Base-by-base conservation (phyloP, 2,329 filamentous ascomycete species). In the Massarina eburnea region DNA sequence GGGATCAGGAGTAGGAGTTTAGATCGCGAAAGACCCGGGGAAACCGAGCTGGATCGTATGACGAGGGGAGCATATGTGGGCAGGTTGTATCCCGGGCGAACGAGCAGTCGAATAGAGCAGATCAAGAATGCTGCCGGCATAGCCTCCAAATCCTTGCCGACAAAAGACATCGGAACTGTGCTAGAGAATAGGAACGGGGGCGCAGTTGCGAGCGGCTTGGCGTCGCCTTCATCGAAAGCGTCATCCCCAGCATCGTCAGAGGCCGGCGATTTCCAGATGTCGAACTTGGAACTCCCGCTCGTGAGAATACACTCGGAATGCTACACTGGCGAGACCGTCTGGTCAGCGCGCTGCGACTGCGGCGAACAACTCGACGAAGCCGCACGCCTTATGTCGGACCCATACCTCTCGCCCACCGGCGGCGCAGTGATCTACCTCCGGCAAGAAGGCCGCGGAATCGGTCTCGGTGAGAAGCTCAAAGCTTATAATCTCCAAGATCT, bases 271-370 rank as follows among this genome's bases (percentile, higher is more conserved):
- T 46, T 43, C 2, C 54, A 56, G 22, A 54, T 64, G 7, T 50
- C 61, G 1, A 62, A 67, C 4, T 57, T 65, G 3, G 66, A 70
- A 10, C 71, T 86, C 1, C 89, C 94, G 0, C 76, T 99, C 30
- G 92, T 99, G 37, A 82, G 94, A 46, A 99, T 99, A 65, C 94
- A 99, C 71, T 95, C 89, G 3, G 94, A 99, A 72, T 99, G 94
- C 74, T 99, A 99, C 71, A 99, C 94, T 0, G 94, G 94, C 48
- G 94, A 99, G 76, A 99, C 94, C 1, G 94, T 95, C 1, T 97
- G 94, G 94, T 96, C 91, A 7, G 92, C 94, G 27, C 85, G 94
- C 21, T 99, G 94, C 74, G 94, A 99, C 73, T 99, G 94, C 69
- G 94, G 94, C 45, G 94, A 99, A 73, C 94, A 99, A 70, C 80